Conservation (phyloP, 2,329 filamentous ascomycete species). For the Diaporthe ampelina region DNA sequence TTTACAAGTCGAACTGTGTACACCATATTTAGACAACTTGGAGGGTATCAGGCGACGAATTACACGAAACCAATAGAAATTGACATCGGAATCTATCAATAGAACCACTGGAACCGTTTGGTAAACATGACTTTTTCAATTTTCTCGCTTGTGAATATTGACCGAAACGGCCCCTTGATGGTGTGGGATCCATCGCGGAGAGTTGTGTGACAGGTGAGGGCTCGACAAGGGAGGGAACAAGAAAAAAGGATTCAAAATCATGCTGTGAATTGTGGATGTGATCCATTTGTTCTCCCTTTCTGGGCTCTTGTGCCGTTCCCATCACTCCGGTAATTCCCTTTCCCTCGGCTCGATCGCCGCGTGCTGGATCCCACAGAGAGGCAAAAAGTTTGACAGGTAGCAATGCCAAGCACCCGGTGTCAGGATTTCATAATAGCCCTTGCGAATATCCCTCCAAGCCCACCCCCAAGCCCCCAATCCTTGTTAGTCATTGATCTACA, state of each 20-base stretch:
- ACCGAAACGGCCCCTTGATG: background rate
- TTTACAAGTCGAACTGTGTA: background rate
- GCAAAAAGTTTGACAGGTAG: conserved; percentile 16
- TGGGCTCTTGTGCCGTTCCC: conserved; percentile 5
- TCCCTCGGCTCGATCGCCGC: conserved; percentile 10
- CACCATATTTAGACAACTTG: background rate
- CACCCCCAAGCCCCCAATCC: conserved; percentile 29
- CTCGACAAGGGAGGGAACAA: background rate
- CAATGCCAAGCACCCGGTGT: conserved; percentile 26
- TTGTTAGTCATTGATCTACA: conserved; percentile 31
- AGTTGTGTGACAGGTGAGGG: background rate
- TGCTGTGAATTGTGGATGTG: conserved; percentile 12
- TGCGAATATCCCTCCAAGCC: conserved; percentile 9
- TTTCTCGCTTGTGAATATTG: background rate
- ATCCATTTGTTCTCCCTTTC: conserved; percentile 21
- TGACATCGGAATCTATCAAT: background rate
- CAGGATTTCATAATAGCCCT: conserved; percentile 34
- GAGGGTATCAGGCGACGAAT: background rate
- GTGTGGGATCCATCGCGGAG: background rate
- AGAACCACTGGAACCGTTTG: background rate
- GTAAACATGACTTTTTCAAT: too few species aligned
- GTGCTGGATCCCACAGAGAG: background rate
- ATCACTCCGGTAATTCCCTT: conserved; percentile 1
- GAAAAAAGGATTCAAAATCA: background rate
- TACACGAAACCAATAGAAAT: background rate